A percentile compares a stretch with the other conserved stretches of the same genome.
Conservation (phyloP, 2,329 filamentous ascomycete genomes). For the Tolypocladium ovalisporum region DNA sequence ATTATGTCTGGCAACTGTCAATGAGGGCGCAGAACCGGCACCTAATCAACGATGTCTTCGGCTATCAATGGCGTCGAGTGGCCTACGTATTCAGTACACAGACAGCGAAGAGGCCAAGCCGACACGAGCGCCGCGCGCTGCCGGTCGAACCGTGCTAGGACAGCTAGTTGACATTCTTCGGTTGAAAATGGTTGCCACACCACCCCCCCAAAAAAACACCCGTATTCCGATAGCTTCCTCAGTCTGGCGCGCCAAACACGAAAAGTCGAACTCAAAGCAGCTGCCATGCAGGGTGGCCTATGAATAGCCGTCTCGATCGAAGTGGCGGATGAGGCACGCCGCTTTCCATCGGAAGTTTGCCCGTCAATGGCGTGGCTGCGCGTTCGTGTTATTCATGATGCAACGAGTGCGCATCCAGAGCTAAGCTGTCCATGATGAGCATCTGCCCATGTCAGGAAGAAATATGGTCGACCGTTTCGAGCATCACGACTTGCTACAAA, state of each 20-base stretch:
- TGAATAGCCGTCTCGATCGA: background rate
- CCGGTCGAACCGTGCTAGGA: background rate
- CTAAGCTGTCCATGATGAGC: background rate
- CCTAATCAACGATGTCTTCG: background rate
- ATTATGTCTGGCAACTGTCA: background rate
- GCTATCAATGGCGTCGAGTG: background rate
- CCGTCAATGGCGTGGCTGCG: background rate
- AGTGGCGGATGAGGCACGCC: background rate
- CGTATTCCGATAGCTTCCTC: background rate
- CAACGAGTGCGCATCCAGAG: background rate
- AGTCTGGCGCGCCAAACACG: background rate
- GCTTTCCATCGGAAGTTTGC: background rate
- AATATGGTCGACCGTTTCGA: background rate
- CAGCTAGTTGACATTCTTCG: background rate
- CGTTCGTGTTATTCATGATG: background rate
- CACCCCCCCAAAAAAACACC: background rate
- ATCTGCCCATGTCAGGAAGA: background rate
- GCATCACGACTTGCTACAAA: background rate
- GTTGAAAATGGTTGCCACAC: background rate
- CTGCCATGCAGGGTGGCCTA: background rate
- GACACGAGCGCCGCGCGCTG: background rate
- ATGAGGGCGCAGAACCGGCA: background rate
- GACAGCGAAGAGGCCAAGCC: background rate
- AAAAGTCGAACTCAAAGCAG: background rate
- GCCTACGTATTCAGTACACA: background rate